These are phyloP conservation scores for Saccharomycopsis sp. DNA, from an alignment of 805 yeast genomes.

Conservation along the genomic window DNA sequence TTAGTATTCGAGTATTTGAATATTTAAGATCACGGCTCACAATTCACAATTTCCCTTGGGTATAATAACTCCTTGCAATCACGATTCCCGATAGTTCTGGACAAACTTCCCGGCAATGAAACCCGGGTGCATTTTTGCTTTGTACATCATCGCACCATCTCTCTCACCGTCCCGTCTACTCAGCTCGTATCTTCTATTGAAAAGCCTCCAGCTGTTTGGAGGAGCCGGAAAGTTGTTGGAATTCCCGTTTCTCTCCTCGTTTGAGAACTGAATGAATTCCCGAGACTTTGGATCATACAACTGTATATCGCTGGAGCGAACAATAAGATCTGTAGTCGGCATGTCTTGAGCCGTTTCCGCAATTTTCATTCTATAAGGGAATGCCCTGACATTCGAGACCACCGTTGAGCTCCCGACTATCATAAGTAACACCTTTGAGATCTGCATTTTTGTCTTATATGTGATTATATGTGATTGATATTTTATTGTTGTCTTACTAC, in stretches of 20 bases:
- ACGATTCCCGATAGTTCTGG: not conserved
- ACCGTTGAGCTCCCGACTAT: not conserved
- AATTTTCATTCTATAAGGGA: not conserved
- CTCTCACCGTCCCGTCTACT: not conserved
- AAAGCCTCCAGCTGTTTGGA: not conserved
- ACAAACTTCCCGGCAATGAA: not conserved
- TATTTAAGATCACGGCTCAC: no score
- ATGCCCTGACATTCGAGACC: not conserved
- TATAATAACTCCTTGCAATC: no score
- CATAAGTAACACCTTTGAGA: not conserved
- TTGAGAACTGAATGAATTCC: not conserved
- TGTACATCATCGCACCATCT: not conserved
- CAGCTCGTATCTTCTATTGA: not conserved
- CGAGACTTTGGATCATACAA: not conserved
- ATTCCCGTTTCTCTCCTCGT: not conserved
- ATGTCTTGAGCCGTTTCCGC: not conserved
- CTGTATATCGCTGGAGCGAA: not conserved
- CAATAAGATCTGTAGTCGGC: not conserved
- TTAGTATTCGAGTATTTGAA: no score
- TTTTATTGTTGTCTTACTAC: not conserved
- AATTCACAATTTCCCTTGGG: no score
- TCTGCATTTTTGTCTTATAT: not conserved
- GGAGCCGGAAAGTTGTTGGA: not conserved
- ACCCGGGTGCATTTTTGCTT: constrained; percentile 1
- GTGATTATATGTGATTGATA: not conserved